Evolutionary conservation across 805 yeast species (phyloP), one percentile per base, ranked within the genome.

Genomic region (Candida silvicultrix): DNA sequence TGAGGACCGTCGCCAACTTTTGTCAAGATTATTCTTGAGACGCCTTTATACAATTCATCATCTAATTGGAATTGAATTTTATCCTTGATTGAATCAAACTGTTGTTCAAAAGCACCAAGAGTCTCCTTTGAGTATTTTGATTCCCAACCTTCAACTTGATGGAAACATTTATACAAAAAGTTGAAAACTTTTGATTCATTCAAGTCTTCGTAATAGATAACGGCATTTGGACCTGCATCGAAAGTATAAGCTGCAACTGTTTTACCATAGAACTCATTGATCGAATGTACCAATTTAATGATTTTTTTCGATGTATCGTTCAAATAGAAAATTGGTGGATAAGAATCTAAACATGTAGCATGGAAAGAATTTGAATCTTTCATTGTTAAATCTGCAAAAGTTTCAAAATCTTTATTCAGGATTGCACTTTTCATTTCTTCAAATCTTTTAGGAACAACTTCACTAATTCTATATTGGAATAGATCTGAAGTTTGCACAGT

Each of bases 151-250:
- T 71, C 68, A 42, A 84, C 78, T 42, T 74, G 58, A 42, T 67
- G 65, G 59, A 89, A 82, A 52, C 78, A 73, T 46, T 73, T 70
- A 65, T 82, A 70, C 48, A 94, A 68, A 53, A 87, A 73, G 4
- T 89, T 83, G 55, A 92, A 75, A 7, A 94, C 81, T 50, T 71
- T 73, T n/a, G 68, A 56, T 67, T 89, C 96, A 66, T 92, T 78
- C 58, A 81, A 73, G 53, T 76, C 77, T 62, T 83, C 81, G 63
- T 94, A 94, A 70, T 94, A 94, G 50, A 94, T 77, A 40, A 94
- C 99, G 19, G 97, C 96, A 68, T 94, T 94, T 67, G 99, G 99
- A 62, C 99, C 99, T 29, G 99, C 99, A 66, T 94, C 99, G 61
- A 85, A 94, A 2, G 99, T 94, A 67, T 94, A 94, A 35, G 98